Evolutionary conservation across 257 asterid genomes (phyloP), one percentile per base, ranked within the genome.

Genomic region (Ilex aquifolium): DNA sequence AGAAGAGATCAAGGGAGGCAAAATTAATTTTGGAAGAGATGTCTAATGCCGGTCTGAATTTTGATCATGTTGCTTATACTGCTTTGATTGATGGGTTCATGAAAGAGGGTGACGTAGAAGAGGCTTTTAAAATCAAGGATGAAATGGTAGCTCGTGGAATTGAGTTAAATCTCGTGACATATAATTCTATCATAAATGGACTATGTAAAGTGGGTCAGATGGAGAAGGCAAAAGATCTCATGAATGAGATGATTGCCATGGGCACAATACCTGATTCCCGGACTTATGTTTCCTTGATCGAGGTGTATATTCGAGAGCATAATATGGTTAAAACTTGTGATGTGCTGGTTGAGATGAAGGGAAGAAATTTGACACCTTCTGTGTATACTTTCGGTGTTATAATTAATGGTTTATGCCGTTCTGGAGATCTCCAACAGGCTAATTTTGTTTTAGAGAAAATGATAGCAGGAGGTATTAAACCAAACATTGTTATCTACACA

Each of bases 1-100:
- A 76, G 63, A 85, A 72, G 77, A 85, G 85, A 75, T 77, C 93
- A 3, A 52, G 66, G 13, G 91, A 88, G 78, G 96, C 89, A 40
- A 82, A 76, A 73, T 40, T 75, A 69, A 70, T 88, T 64, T 68
- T 90, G 70, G 80, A 82, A 59, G 96, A 88, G 77, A 87, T 87
- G 93, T 68, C 63, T 60, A 71, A 66, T 31, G 74, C 73, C 64
- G 90, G 95, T 60, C 56, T 82, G 61, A 76, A 70, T 21, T 95
- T 93, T 16, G 82, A 85, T 65, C 82, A 72, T 73, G 53, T 74
- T 76, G 82, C 84, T 1, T 87, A 79, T 63, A 70, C 88, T 32
- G 81, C 93, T 39, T 71, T 90, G 74, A 80, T 90, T 57, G 72
- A 82, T 69, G 97, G 96, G 61, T 79, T 87, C 65, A 87, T 90